Evolutionary conservation across 2,329 filamentous ascomycete genomes (phyloP).

Genomic region (Plectosphaerella cucumerina): DNA sequence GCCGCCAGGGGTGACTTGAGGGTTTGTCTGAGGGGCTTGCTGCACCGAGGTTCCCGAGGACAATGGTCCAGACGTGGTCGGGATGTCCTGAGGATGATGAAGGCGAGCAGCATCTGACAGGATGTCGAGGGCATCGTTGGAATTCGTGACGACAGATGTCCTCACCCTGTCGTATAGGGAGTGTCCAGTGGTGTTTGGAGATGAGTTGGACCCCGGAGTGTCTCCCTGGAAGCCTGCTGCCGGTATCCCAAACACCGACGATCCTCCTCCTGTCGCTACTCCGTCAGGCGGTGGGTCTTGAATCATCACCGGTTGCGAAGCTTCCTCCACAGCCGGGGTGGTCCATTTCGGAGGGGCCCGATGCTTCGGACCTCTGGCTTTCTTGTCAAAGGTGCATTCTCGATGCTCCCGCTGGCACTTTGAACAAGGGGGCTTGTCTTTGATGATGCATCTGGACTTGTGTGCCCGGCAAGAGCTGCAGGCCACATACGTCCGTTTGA

Average conservation of each 20-base stretch:
- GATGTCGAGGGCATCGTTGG: conserved; percentile 6
- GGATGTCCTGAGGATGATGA: background rate
- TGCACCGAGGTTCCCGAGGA: no score
- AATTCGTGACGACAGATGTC: conserved; percentile 2
- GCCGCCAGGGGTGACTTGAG: background rate
- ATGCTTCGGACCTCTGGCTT: conserved; percentile 5
- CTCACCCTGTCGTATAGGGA: conserved; percentile 3
- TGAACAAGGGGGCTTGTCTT: conserved; percentile 9
- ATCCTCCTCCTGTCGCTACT: no score
- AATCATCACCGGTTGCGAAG: no score
- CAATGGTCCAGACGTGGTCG: background rate
- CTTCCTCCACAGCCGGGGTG: background rate
- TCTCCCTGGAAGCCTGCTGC: background rate
- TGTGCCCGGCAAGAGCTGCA: conserved; percentile 10
- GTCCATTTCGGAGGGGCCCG: conserved; percentile 9
- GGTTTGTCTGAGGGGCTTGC: background rate
- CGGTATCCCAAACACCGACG: background rate
- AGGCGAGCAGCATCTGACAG: conserved; percentile 4
- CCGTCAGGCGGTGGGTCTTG: no score
- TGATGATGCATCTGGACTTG: conserved; percentile 9
- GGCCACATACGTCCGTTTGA: conserved; percentile 9
- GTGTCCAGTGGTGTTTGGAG: background rate
- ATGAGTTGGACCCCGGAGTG: background rate
- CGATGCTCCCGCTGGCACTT: conserved; percentile 10
- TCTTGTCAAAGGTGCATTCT: conserved; percentile 9